phyloP scores from a whole-genome alignment of 2,329 filamentous ascomycete genomes.

The Periconia macrospinosa region DNA sequence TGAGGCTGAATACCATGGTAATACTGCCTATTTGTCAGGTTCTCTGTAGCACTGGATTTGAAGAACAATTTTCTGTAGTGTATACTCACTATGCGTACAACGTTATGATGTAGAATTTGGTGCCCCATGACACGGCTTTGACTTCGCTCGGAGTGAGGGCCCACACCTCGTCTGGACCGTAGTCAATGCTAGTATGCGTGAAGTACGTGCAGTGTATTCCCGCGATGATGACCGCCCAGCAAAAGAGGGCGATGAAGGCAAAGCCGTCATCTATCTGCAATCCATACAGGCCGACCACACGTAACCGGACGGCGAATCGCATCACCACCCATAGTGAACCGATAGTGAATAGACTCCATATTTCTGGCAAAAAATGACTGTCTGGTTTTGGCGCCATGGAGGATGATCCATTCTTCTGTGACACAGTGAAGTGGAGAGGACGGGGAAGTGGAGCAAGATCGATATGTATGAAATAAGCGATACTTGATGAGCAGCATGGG shows the following conservation, averaged over 20 bases:
- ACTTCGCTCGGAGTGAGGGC: slow-evolving; percentile 7
- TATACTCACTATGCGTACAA: slow-evolving; percentile 16
- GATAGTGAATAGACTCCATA: slow-evolving; percentile 7
- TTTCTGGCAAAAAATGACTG: slow-evolving; percentile 8
- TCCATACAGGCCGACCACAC: neutral
- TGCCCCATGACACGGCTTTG: slow-evolving; percentile 6
- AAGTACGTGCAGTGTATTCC: slow-evolving; percentile 12
- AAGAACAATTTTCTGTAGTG: too few relatives aligned
- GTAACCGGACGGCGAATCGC: slow-evolving; percentile 6
- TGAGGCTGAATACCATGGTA: slow-evolving; percentile 10
- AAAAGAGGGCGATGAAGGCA: slow-evolving; percentile 5
- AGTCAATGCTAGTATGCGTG: slow-evolving; percentile 14
- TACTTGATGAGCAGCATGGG: neutral
- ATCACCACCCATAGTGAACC: slow-evolving; percentile 1
- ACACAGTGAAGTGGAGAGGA: neutral
- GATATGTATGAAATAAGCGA: neutral
- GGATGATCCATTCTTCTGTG: neutral
- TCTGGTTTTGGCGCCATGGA: slow-evolving; percentile 8
- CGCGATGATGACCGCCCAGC: slow-evolving; percentile 10
- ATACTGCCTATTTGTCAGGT: slow-evolving; percentile 1
- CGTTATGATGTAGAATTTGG: slow-evolving; percentile 14
- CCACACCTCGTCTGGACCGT: slow-evolving; percentile 6
- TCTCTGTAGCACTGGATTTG: neutral
- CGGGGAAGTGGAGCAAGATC: neutral
- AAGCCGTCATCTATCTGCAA: slow-evolving; percentile 9